Percentiles rank a stretch among this genome's conserved stretches.
These are phyloP conservation scores for Trichoderma breve DNA, from an alignment of 2,329 filamentous ascomycete genomes.

Conservation along the genomic window DNA sequence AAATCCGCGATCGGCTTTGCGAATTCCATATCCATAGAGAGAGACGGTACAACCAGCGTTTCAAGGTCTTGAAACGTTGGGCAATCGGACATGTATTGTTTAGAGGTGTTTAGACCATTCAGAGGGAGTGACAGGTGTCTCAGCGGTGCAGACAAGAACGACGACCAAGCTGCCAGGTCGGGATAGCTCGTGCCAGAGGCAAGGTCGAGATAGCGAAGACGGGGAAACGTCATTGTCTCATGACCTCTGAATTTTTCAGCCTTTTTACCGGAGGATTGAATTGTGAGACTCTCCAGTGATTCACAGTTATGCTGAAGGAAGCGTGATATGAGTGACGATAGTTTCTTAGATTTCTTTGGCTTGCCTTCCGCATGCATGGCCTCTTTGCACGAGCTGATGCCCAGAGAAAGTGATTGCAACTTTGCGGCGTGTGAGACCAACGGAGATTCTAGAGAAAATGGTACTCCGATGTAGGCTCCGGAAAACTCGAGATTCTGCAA, in stretches of 20 bases:
- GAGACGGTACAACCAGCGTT: background rate
- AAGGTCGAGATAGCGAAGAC: background rate
- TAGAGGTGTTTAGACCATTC: background rate
- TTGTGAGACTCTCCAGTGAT: background rate
- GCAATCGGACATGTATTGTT: background rate
- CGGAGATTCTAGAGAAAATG: background rate
- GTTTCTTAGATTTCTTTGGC: background rate
- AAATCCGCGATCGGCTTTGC: background rate
- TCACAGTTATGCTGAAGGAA: background rate
- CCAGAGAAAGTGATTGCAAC: background rate
- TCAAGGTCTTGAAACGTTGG: background rate
- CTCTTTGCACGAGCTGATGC: background rate
- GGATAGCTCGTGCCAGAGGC: background rate
- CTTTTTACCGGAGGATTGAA: background rate
- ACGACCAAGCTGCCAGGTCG: background rate
- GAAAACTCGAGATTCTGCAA: background rate
- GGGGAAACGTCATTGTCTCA: background rate
- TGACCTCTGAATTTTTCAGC: background rate
- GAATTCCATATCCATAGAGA: background rate
- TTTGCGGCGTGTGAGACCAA: background rate
- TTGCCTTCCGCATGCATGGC: background rate
- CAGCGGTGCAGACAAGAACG: background rate
- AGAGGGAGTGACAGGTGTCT: background rate
- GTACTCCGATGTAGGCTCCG: too few relatives aligned
- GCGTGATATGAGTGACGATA: background rate